These are phyloP conservation scores for Fusarium praegraminearum DNA, from an alignment of 2,329 filamentous ascomycete species.

Conservation along the genomic window DNA sequence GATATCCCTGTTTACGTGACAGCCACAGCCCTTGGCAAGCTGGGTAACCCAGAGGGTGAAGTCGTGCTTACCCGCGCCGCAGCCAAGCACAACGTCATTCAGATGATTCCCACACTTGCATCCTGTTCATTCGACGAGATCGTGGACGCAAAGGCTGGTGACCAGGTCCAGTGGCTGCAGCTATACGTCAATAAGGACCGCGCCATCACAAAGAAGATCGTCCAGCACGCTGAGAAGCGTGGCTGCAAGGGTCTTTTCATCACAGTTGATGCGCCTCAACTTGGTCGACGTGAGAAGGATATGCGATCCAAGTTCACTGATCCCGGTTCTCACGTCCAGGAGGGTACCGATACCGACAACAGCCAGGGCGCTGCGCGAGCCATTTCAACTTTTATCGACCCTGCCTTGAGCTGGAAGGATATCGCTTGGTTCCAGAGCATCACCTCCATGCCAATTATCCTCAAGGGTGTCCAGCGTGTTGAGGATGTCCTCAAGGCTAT, in stretches of 20 bases:
- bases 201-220: slow-evolving; percentile 87
- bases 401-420: slow-evolving; percentile 91
- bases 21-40: slow-evolving; percentile 93
- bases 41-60: slow-evolving; percentile 94
- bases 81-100: slow-evolving; percentile 87
- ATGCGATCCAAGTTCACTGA: slow-evolving; percentile 95
- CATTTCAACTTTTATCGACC: slow-evolving; percentile 97
- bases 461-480: slow-evolving; percentile 96
- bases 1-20: slow-evolving; percentile 96
- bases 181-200: slow-evolving; percentile 98
- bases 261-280: slow-evolving; percentile 96
- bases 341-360: slow-evolving; percentile 80
- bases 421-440: slow-evolving; percentile 92
- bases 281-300: slow-evolving; percentile 95
- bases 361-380: slow-evolving; percentile 93
- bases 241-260: slow-evolving; percentile 98
- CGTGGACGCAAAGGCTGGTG: slow-evolving; percentile 80
- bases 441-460: slow-evolving; percentile 93
- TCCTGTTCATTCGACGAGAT: slow-evolving; percentile 99
- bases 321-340: slow-evolving; percentile 84
- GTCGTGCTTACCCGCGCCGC: slow-evolving; percentile 89
- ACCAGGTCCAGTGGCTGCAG: slow-evolving; percentile 96
- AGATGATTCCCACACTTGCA: slow-evolving; percentile 98
- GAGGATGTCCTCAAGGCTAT: slow-evolving; percentile 93
- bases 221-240: slow-evolving; percentile 89